Conservation (phyloP, 1,284 basidiomycete genomes). For the Melampsora americana region DNA sequence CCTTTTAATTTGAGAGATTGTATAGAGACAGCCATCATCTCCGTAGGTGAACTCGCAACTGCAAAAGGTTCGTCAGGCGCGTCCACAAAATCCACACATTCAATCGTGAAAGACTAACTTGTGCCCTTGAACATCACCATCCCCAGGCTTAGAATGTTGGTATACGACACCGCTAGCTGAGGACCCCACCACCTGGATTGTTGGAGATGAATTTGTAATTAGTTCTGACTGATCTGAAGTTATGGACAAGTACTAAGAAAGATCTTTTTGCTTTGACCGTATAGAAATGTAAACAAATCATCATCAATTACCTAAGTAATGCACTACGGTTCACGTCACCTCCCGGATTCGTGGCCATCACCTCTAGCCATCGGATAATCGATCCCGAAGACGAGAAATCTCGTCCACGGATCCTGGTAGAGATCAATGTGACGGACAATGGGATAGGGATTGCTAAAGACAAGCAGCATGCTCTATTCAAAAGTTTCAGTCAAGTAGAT, state of each 20-base stretch:
- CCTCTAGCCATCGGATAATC: not conserved
- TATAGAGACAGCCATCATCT: conserved; percentile 53
- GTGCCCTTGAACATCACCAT: conserved; percentile 21
- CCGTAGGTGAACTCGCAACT: conserved; percentile 53
- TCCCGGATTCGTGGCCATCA: not conserved
- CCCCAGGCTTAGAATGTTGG: conserved; percentile 49
- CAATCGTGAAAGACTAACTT: conserved; percentile 23
- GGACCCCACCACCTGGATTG: conserved; percentile 48
- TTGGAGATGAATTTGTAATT: conserved; percentile 51
- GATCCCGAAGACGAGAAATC: not conserved
- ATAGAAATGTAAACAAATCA: conserved; percentile 41
- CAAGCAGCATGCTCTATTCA: conserved; percentile 54
- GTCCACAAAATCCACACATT: conserved; percentile 53
- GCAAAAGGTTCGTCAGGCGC: conserved; percentile 51
- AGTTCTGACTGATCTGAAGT: not conserved
- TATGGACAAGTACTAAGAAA: conserved; percentile 22
- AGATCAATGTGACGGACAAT: conserved; percentile 33
- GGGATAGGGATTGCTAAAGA: conserved; percentile 47
- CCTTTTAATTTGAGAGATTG: conserved; percentile 56
- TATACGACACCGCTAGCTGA: conserved; percentile 46
- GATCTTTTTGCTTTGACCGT: conserved; percentile 50
- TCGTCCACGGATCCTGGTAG: not conserved
- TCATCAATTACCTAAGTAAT: not conserved
- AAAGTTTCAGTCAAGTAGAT: conserved; percentile 55
- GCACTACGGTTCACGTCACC: not conserved